These are phyloP conservation scores for Cladosporium velox DNA, from an alignment of 2,329 filamentous ascomycete genomes.

Conservation along the genomic window DNA sequence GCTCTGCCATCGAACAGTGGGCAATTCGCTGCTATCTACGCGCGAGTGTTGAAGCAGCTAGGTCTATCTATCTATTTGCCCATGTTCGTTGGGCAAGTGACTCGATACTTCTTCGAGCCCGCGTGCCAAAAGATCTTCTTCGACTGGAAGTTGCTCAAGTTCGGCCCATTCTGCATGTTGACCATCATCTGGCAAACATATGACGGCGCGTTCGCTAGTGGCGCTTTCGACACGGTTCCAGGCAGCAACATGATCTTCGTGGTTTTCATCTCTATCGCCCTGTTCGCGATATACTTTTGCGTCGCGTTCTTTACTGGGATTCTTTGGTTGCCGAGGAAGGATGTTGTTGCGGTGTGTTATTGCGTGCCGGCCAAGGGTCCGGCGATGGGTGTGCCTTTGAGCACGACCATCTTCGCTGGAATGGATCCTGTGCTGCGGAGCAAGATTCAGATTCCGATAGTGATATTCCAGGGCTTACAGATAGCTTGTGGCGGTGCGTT, in stretches of 20 bases:
- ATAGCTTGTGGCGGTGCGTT: slow-evolving; percentile 45
- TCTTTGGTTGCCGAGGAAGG: slow-evolving; percentile 58
- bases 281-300: slow-evolving; percentile 63
- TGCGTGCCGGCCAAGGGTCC: slow-evolving; percentile 74
- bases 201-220: slow-evolving; percentile 65
- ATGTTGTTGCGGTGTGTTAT: slow-evolving; percentile 71
- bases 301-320: slow-evolving; percentile 61
- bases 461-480: slow-evolving; percentile 57
- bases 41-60: slow-evolving; percentile 66
- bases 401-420: slow-evolving; percentile 66
- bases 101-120: slow-evolving; percentile 59
- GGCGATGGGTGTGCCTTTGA: slow-evolving; percentile 67
- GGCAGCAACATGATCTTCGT: slow-evolving; percentile 65
- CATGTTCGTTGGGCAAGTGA: slow-evolving; percentile 60
- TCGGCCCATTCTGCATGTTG: slow-evolving; percentile 48
- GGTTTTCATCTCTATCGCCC: slow-evolving; percentile 66
- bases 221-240: slow-evolving; percentile 61
- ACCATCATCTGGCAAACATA: slow-evolving; percentile 66
- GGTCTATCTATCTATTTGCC: slow-evolving; percentile 68
- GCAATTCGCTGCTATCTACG: slow-evolving; percentile 63
- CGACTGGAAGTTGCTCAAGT: slow-evolving; percentile 48
- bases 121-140: slow-evolving; percentile 57
- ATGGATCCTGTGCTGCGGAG: slow-evolving; percentile 57
- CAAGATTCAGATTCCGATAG: slow-evolving; percentile 64
- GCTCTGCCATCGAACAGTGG: slow-evolving; percentile 56